Evolutionary conservation across 2,329 filamentous ascomycete genomes (phyloP).

Genomic region (Colletotrichum truncatum): DNA sequence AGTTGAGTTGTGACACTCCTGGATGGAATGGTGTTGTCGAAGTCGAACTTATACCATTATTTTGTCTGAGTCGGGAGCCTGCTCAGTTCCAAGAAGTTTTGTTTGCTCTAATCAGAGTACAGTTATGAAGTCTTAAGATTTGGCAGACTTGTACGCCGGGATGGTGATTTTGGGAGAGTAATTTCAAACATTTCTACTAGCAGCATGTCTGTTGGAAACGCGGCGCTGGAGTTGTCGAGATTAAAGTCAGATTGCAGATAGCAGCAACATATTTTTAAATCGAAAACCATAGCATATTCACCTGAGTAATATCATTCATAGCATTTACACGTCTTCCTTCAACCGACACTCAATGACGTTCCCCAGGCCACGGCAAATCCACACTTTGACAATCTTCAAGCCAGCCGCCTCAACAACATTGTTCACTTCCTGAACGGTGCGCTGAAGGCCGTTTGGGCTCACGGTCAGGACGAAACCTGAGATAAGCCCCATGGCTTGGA

Average conservation of each 20-base stretch:
- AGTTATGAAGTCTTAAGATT: too few relatives aligned
- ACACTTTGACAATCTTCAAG: slow-evolving; percentile 10
- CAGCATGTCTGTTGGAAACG: too few relatives aligned
- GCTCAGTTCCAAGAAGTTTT: not conserved
- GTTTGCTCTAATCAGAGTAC: not conserved
- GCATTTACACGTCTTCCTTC: not conserved
- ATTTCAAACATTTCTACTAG: too few relatives aligned
- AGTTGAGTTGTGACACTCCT: not conserved
- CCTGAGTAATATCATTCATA: not conserved
- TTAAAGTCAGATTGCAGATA: not conserved
- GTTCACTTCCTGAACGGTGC: not conserved
- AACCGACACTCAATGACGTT: slow-evolving; percentile 21
- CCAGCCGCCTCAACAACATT: slow-evolving; percentile 5
- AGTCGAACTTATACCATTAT: not conserved
- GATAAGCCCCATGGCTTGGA: slow-evolving; percentile 17
- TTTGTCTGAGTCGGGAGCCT: not conserved
- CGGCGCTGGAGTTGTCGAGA: too few relatives aligned
- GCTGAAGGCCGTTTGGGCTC: slow-evolving; percentile 10
- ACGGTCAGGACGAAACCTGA: not conserved
- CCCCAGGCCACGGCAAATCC: slow-evolving; percentile 18
- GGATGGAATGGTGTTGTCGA: not conserved
- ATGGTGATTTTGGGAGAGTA: too few relatives aligned
- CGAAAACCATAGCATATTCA: not conserved
- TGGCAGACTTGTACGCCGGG: too few relatives aligned
- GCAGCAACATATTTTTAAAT: not conserved